These are phyloP conservation scores for Arthrobotrys entomopaga DNA, from an alignment of 2,329 filamentous ascomycete species.

Conservation along the genomic window DNA sequence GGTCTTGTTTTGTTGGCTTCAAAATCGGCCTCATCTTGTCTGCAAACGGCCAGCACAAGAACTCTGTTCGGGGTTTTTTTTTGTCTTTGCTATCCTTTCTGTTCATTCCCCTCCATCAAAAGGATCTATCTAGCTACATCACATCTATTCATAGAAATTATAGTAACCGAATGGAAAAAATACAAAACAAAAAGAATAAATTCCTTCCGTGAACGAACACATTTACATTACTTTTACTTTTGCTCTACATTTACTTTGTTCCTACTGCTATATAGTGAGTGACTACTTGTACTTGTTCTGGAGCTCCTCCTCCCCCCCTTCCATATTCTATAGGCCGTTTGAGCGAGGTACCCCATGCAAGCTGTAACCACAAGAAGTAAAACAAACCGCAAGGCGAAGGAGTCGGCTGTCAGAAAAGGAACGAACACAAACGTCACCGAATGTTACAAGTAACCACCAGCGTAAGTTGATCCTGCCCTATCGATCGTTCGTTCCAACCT, in stretches of 20 bases:
- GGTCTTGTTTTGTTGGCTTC: conserved; percentile 15
- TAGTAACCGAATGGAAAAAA: conserved; percentile 19
- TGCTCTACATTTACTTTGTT: too few relatives aligned
- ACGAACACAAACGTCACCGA: conserved; percentile 42
- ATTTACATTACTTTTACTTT: conserved; percentile 4
- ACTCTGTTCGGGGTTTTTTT: conserved; percentile 30
- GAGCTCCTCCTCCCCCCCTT: conserved; percentile 40
- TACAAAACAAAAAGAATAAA: conserved; percentile 7
- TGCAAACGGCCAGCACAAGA: conserved; percentile 48
- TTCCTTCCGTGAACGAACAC: conserved; percentile 49
- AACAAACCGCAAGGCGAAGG: conserved; percentile 54
- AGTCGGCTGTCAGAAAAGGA: conserved; percentile 53
- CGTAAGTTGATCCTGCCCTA: conserved; percentile 24
- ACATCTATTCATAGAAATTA: conserved; percentile 39
- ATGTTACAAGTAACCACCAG: conserved; percentile 42
- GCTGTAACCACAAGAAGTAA: conserved; percentile 41
- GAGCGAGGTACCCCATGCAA: conserved; percentile 21
- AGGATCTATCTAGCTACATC: conserved; percentile 25
- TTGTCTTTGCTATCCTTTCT: conserved; percentile 5
- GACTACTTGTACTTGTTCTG: conserved; percentile 13
- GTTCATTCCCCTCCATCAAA: conserved; percentile 27
- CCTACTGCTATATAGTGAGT: too few relatives aligned
- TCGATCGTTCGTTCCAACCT: conserved; percentile 4
- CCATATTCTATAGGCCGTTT: conserved; percentile 25
- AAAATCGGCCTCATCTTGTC: conserved; percentile 28